A percentile compares a stretch with the other conserved stretches of the same genome.
phyloP scores from a whole-genome alignment of 805 yeast species.

The Candida boidinii region DNA sequence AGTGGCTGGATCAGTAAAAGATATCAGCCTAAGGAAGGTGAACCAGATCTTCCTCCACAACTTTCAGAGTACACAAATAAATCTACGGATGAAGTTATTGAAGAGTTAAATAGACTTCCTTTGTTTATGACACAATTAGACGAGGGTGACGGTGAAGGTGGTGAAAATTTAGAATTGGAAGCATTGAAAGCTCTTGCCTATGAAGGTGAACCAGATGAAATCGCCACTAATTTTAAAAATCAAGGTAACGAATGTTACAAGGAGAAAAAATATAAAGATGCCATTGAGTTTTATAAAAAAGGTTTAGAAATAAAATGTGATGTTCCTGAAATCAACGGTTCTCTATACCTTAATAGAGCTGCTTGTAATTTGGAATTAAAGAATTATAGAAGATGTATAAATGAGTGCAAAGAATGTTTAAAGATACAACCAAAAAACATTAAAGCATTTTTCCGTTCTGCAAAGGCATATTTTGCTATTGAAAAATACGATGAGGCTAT shows the following conservation, averaged over 20 bases:
- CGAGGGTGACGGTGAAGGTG: slow-evolving; percentile 68
- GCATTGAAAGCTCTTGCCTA: slow-evolving; percentile 88
- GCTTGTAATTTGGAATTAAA: slow-evolving; percentile 83
- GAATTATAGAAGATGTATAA: slow-evolving; percentile 79
- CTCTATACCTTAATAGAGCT: slow-evolving; percentile 74
- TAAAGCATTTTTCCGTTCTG: slow-evolving; percentile 83
- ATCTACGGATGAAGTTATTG: slow-evolving; percentile 65
- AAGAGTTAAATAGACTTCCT: slow-evolving; percentile 76
- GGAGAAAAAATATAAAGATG: slow-evolving; percentile 62
- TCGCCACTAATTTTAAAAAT: slow-evolving; percentile 80
- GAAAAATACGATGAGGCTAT: slow-evolving; percentile 66
- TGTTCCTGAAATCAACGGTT: slow-evolving; percentile 43
- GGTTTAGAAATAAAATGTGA: slow-evolving; percentile 69
- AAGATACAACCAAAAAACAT: slow-evolving; percentile 56
- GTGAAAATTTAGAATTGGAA: slow-evolving; percentile 67
- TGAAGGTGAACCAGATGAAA: slow-evolving; percentile 92
- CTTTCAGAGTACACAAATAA: slow-evolving; percentile 54
- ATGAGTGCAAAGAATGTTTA: slow-evolving; percentile 73
- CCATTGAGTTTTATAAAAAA: slow-evolving; percentile 69
- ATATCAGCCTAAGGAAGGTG: slow-evolving; percentile 33
- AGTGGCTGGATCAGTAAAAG: slow-evolving; percentile 25
- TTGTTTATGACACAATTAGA: slow-evolving; percentile 89
- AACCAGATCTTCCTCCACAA: slow-evolving; percentile 78
- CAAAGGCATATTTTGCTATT: slow-evolving; percentile 66
- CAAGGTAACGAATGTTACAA: slow-evolving; percentile 90